Conservation (phyloP, 129 eudicot species). For the Chrysanthemum lavandulifolium region DNA sequence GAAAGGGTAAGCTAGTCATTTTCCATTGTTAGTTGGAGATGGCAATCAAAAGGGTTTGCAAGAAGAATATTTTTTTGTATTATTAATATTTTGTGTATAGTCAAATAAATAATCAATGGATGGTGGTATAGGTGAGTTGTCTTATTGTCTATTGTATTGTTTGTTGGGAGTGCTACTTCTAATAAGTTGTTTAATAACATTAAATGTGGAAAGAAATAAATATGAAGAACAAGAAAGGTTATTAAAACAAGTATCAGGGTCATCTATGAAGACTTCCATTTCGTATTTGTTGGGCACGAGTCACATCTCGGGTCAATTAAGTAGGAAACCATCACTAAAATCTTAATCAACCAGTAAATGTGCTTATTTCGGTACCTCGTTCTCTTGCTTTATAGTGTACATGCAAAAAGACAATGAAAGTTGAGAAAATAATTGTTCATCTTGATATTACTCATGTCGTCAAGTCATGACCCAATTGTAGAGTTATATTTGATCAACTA, state of each 20-base stretch:
- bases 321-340: no score
- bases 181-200: constrained; percentile 24
- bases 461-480: no score
- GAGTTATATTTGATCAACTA: no score
- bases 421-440: no score
- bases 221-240: neutral
- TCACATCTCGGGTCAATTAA: no score
- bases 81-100: constrained; percentile 32
- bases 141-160: constrained; percentile 28
- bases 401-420: no score
- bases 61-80: constrained; percentile 38
- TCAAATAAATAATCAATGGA: constrained; percentile 31
- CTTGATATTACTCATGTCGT: no score
- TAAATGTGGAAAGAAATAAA: neutral
- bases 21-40: constrained; percentile 29
- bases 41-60: constrained; percentile 24
- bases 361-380: no score
- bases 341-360: no score
- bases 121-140: constrained; percentile 28
- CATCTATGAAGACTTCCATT: neutral
- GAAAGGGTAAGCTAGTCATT: constrained; percentile 34
- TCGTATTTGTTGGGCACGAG: neutral
- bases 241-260: no score
- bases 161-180: constrained; percentile 18
- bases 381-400: no score